Base-by-base conservation (phyloP, 148 eudicot genomes). In the Pharnaceum exiguum region DNA sequence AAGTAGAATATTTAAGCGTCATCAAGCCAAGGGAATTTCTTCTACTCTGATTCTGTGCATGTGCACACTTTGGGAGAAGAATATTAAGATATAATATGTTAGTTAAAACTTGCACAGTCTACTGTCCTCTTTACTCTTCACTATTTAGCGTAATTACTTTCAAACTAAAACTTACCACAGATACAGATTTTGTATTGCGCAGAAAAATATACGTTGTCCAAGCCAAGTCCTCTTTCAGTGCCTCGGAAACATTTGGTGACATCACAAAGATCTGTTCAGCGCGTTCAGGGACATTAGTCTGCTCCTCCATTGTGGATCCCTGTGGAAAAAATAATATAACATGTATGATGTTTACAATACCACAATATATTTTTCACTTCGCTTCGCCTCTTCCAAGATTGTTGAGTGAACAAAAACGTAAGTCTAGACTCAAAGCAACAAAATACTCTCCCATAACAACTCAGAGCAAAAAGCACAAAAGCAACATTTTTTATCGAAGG, bases 161-260 rank as follows among this genome's bases (percentile, higher is more conserved):
- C 15, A 31, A 22, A 26, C 15, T 26, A 60, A 22, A 31, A 42
- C 66, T 64, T 75, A 88, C 98, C 78, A 82, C 95, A 42, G 99
- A 93, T 49, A 84, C 68, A 22, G 89, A 78, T 66, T 78, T 93
- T 67, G 96, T 85, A 68, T 89, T 93, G 53, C 96, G 89, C 61
- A 93, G 65, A 40, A 93, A 70, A 65, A 82, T 76, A 62, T 83
- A 93, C 30, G 96, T 72, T 61, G 77, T 83, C 99, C 99, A 93
- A 64, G 99, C 99, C 68, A 93, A 77, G 68, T 93, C 96, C 75
- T 89, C 96, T 76, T 69, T 86, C 38, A 78, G 55, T 35, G 53
- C 52, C 76, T 83, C 85, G 1, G 83, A 51, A 40, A 83, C 75
- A 64, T 80, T 68, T 54, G 70, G 80, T 28, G 96, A 81, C 89